Conservation (phyloP, 768 basidiomycete species). For the Tulasnella sp. region DNA sequence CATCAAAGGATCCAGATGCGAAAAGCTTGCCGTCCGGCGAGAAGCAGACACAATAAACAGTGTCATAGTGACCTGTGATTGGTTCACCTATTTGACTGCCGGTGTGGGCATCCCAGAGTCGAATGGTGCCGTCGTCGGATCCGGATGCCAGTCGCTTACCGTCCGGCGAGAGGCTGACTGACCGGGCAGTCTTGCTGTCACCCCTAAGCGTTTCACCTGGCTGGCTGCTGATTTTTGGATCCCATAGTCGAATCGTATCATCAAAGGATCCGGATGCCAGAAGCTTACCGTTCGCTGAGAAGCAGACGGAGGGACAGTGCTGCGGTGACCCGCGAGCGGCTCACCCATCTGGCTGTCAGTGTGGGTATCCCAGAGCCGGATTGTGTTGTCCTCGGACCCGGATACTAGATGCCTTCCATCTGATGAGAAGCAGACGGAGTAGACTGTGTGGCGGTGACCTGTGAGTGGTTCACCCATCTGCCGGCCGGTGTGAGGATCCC, state of each 20-base stretch:
- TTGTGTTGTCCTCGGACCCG: background rate
- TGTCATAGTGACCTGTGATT: background rate
- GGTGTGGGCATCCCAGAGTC: conserved; percentile 18
- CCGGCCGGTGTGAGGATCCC: conserved; percentile 36
- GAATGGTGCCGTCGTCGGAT: conserved; percentile 16
- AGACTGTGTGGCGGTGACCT: background rate
- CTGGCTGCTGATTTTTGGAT: conserved; percentile 83
- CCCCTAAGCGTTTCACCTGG: conserved; percentile 88
- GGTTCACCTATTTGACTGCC: background rate
- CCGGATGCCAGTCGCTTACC: conserved; percentile 18
- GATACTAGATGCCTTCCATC: conserved; percentile 12
- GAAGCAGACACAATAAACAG: background rate
- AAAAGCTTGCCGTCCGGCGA: background rate
- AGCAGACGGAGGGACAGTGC: conserved; percentile 46
- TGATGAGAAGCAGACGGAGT: background rate
- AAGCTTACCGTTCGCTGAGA: conserved; percentile 22
- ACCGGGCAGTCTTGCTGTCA: conserved; percentile 71
- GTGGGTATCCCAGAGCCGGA: conserved; percentile 84
- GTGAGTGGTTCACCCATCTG: background rate
- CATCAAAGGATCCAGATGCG: background rate
- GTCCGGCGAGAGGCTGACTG: conserved; percentile 25
- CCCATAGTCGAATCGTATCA: conserved; percentile 61
- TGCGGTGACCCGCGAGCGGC: conserved; percentile 84
- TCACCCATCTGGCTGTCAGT: conserved; percentile 84
- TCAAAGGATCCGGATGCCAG: conserved; percentile 24